These are phyloP conservation scores for Neofusicoccum ribis DNA, from an alignment of 2,329 filamentous ascomycete species.

Conservation along the genomic window DNA sequence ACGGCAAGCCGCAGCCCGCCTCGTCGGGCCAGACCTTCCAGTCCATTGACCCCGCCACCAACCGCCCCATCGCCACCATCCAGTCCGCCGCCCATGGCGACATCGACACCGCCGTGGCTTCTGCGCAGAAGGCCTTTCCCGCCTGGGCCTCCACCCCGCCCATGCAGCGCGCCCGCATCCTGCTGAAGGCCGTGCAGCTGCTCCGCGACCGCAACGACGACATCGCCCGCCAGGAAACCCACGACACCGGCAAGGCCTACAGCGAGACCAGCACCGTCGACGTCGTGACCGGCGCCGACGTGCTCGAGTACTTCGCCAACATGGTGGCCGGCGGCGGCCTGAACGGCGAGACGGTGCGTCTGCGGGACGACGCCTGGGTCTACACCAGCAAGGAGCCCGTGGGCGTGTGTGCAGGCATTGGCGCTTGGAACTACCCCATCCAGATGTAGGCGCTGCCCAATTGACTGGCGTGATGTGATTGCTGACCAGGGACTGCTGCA, in stretches of 20 bases:
- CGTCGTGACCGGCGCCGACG: slow-evolving; percentile 78
- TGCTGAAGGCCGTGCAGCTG: slow-evolving; percentile 72
- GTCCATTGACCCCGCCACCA: slow-evolving; percentile 73
- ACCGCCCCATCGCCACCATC: slow-evolving; percentile 67
- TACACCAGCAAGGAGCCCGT: slow-evolving; percentile 80
- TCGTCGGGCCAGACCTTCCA: slow-evolving; percentile 65
- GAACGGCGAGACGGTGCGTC: slow-evolving; percentile 75
- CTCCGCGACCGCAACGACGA: slow-evolving; percentile 76
- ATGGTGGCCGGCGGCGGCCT: slow-evolving; percentile 74
- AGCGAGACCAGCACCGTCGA: slow-evolving; percentile 84
- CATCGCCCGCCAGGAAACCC: slow-evolving; percentile 75
- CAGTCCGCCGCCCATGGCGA: slow-evolving; percentile 67
- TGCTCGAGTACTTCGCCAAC: slow-evolving; percentile 83
- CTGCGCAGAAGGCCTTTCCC: slow-evolving; percentile 71
- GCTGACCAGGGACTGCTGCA: neutral
- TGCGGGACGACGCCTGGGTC: slow-evolving; percentile 76
- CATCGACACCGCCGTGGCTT: slow-evolving; percentile 70
- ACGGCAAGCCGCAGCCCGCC: slow-evolving; percentile 66
- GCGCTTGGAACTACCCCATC: slow-evolving; percentile 90
- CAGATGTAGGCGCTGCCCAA: slow-evolving; percentile 59
- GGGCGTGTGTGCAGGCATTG: slow-evolving; percentile 83
- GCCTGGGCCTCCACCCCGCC: slow-evolving; percentile 75
- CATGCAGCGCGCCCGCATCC: slow-evolving; percentile 73
- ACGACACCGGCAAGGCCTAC: slow-evolving; percentile 84
- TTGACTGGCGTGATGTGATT: neutral